Base-by-base conservation (phyloP, 768 basidiomycete genomes). In the Roridomyces roridus region DNA sequence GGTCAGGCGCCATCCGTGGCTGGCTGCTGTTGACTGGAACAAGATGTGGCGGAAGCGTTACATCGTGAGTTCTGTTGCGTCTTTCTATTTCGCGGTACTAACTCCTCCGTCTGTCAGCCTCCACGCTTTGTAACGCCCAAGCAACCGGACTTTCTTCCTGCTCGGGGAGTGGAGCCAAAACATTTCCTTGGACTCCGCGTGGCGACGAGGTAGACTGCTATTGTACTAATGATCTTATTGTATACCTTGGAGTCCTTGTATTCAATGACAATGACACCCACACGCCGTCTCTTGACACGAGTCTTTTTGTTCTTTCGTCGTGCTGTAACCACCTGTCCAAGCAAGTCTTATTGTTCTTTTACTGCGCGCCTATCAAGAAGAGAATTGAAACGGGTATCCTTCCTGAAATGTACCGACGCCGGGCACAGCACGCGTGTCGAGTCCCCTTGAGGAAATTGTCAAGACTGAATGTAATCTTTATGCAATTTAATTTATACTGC, bases 21-120 rank as follows among this genome's bases (percentile, higher is more conserved):
- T 86, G 39, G 56, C 60, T 5, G 66, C 70, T 20, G 68, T 86
- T 12, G 72, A 80, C 51, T 85, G 83, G 85, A 65, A 65, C 18
- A 76, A 74, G 63, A 75, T 85, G 70, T 60, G 72, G 11, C 63
- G 66, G 1, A 74, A 79, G 36, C 66, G 71, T 29, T 82, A 83
- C 48, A 55, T 78, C 26, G 85, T 85, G 65, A 42, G 83, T 71
- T 15, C 41, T 31, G 17, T 40, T 58, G 17, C 29, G 39, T 18
- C 47, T 28, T 8, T n/a, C 43, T n/a, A 34, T 42, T 36, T 20
- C 24, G 21, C 34, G 58, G 34, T 53, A 46, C 42, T 40, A 57
- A 42, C 25, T 41, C 23, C 57, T 25, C 43, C 48, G 17, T 17
- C 61, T 84, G 82, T 77, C 81, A 28, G 81, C 83, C 9, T 72